Evolutionary conservation across 371 early-diverging fungal species (phyloP), one percentile per base, ranked within the genome.

Genomic region (Mucor plumbeus): DNA sequence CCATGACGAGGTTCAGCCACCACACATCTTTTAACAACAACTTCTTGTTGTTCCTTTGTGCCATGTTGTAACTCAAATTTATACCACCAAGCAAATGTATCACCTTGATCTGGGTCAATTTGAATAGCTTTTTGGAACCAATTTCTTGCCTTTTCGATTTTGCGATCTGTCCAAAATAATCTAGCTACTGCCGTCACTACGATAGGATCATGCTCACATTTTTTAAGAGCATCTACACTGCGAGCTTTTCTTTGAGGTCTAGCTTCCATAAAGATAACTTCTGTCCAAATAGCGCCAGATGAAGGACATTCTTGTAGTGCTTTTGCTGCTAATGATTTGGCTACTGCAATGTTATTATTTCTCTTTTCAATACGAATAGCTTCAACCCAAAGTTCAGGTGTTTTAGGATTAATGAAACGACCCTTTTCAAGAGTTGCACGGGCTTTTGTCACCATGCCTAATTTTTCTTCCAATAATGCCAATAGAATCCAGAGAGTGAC

Each of bases 51-150:
- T 38, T 83, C 84, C 59, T 83, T 83, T 13, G 81, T 86, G 0
- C 95, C 94, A 69, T 95, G 90, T 67, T 89, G 85, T 50, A 78
- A 60, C 78, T 98, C 98, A 81, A 98, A 97, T 63, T 91, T 90
- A 65, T 90, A 90, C 88, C 91, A 94, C 94, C 95, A 98, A 9
- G 95, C 97, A 95, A 95, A 98, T 1, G 93, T 86, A 75, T 98
- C 99, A 5, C 98, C 99, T 11, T 88, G 81, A 72, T 97, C 95
- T 7, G 93, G 85, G 69, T 97, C 93, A 5, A 89, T 90, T 61
- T 89, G 90, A 19, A 89, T 83, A 0, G 98, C 95, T 36, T 94
- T 84, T 64, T 81, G 81, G 75, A 97, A 97, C 98, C 97, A 97
- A 35, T 83, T 86, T 26, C 98, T 77, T 5, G 98, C 98, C 82